Evolutionary conservation across 2,329 filamentous ascomycete genomes (phyloP).

Genomic region (Cladosporium sp.): DNA sequence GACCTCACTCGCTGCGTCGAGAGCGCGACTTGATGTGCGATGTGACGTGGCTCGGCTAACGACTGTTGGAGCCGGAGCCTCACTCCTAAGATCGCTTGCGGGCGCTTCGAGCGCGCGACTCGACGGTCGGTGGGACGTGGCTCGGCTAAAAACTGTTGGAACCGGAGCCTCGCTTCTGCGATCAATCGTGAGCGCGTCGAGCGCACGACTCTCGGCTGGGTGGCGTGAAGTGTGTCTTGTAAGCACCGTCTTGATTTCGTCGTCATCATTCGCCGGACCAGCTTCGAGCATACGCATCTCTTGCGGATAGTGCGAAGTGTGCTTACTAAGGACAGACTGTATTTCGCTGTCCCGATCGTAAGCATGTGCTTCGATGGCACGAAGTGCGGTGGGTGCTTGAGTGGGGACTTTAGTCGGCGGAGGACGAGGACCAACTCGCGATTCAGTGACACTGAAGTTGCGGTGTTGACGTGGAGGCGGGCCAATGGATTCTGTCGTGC

Average conservation of each 20-base stretch:
- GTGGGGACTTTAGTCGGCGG: slow-evolving; percentile 22
- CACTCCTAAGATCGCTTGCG: slow-evolving; percentile 23
- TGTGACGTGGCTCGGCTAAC: slow-evolving; percentile 26
- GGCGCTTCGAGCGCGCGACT: neutral
- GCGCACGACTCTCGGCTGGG: slow-evolving; percentile 7
- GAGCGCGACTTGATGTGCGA: slow-evolving; percentile 20
- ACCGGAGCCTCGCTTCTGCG: slow-evolving; percentile 21
- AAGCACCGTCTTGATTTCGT: slow-evolving; percentile 28
- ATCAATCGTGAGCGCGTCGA: slow-evolving; percentile 7
- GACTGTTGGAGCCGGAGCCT: neutral
- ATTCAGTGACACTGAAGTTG: slow-evolving; percentile 35
- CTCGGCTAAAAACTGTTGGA: slow-evolving; percentile 20
- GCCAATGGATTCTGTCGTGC: slow-evolving; percentile 36
- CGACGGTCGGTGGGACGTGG: slow-evolving; percentile 25
- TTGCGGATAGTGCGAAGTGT: slow-evolving; percentile 25
- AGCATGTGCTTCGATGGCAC: slow-evolving; percentile 42
- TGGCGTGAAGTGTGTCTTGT: slow-evolving; percentile 28
- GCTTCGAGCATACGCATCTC: neutral
- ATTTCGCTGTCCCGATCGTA: slow-evolving; percentile 29
- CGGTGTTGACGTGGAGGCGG: slow-evolving; percentile 26
- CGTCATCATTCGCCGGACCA: neutral
- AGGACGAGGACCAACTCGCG: slow-evolving; percentile 29
- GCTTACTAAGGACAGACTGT: slow-evolving; percentile 28
- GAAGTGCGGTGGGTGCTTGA: slow-evolving; percentile 27
- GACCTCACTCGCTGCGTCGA: slow-evolving; percentile 22